Evolutionary conservation across 1,139 yeast genomes (phyloP), one percentile per base, ranked within the genome.

Genomic region (Zhuliangozyma parablackwelliae): DNA sequence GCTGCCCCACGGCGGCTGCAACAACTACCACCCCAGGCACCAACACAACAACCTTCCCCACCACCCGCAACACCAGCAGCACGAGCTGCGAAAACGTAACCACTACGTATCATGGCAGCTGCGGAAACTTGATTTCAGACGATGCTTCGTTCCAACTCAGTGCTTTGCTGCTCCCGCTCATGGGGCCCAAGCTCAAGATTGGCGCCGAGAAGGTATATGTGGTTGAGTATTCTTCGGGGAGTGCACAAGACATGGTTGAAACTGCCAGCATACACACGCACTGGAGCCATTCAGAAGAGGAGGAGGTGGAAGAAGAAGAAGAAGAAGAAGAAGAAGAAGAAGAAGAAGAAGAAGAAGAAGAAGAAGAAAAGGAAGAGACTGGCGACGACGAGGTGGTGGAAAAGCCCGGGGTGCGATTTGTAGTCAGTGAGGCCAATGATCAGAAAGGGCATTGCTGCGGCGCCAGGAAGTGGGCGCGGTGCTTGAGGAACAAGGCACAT

Each of bases 131-230:
- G 10, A 33, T 37, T 20, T 34, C 40, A 10, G 43, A 37, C 21
- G 38, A 40, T 29, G 42, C 38, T 10, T 32, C 36, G 2, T 39
- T 32, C 24, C 16, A 16, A 16, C 16, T 16, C 4, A 16, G 16
- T 16, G 4, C 16, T 16, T 16, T 16, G 16, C 16, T 16, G 16
- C 16, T 16, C 16, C 16, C 16, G 3, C 16, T 16, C 4, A 3
- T 4, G 16, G 16, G 16, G 16, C 16, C 16, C 16, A 16, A 16
- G 4, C 42, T 24, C 20, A 20, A 13, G 13, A 25, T 27, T 24
- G 34, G 32, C 21, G 37, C 33, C 7, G 29, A 29, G 21, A 35
- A 27, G 25, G 20, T 30, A 7, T 35, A 30, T 8, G 27, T 21
- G 24, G 29, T 35, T 29, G 33, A 35, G 21, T 35, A 30, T 25